Base-by-base conservation (phyloP, 805 yeast genomes). In the Ogataea minuta region DNA sequence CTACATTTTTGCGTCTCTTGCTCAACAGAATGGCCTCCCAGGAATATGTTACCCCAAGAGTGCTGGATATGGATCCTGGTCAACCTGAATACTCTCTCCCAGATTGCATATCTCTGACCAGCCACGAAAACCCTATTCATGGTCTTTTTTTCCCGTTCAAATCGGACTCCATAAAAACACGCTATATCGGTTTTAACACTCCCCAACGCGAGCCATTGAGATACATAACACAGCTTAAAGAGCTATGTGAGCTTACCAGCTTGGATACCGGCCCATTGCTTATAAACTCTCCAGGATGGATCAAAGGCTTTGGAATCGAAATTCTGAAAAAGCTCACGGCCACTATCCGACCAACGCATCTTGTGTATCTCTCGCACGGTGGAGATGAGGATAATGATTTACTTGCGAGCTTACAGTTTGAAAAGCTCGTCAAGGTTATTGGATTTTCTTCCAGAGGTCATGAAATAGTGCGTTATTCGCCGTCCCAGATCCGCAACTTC, bases 271-370 rank as follows among this genome's bases (percentile, higher is more conserved):
- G 41, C 66, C 41, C 42, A 11, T 60, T 88, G 3, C 58, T 89
- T 1, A 70, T 90, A 4, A 89, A 89, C 52, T 76, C 90, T 1
- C 91, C 96, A 0, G 96, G 96, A 0, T 89, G 96, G 96, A 75
- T 88, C 21, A 85, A 84, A 59, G 97, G 96, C 0, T 79, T 77
- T 46, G 97, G 97, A 0, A 68, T 81, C 11, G 81, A 78, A 33
- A 62, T 89, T 7, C 66, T 85, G n/a, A 66, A 61, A 11, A 63
- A 69, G 19, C 61, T 84, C 2, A 65, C 79, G 2, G 44, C 51
- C 0, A 43, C 58, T 8, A 58, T 75, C 2, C 60, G 67, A 17
- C 86, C 95, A 0, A 72, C 81, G 0, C 70, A 75, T 44, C 56
- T 85, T 16, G 58, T 84, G 0, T 72, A 79, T 39, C 53, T 89